A percentile compares a stretch with the other conserved stretches of the same genome.
phyloP scores from a whole-genome alignment of 2,329 filamentous ascomycete genomes.

The Beauveria sp. region DNA sequence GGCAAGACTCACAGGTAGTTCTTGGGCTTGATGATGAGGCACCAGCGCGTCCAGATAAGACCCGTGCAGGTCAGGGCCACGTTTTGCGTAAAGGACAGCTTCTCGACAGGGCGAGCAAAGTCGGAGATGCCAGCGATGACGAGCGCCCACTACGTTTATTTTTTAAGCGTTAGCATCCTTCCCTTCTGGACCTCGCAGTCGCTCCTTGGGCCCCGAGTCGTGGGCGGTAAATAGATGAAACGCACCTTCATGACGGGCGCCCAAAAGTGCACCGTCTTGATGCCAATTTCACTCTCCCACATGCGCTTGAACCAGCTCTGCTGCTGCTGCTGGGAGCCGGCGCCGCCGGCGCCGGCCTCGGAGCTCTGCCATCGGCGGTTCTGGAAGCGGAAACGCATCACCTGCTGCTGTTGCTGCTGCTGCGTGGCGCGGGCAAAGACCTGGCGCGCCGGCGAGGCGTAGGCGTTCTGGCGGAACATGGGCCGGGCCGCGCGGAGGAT shows the following conservation, averaged over 20 bases:
- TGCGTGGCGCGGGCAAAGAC: conserved; percentile 37
- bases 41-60: conserved; percentile 97
- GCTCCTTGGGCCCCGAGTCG: background rate
- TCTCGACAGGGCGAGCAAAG: conserved; percentile 82
- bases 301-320: conserved; percentile 64
- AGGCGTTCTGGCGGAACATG: conserved; percentile 46
- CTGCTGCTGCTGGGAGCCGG: conserved; percentile 23
- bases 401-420: conserved; percentile 28
- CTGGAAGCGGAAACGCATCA: conserved; percentile 35
- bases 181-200: background rate
- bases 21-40: conserved; percentile 88
- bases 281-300: conserved; percentile 72
- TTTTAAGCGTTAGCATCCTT: conserved; percentile 24
- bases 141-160: conserved; percentile 61
- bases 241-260: conserved; percentile 76
- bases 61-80: conserved; percentile 82
- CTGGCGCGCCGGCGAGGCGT: conserved; percentile 45
- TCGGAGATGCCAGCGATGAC: conserved; percentile 90
- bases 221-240: background rate
- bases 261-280: conserved; percentile 99
- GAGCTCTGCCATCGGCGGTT: conserved; percentile 65
- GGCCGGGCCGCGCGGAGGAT: conserved; percentile 49
- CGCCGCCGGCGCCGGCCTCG: conserved; percentile 36
- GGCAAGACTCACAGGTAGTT: conserved; percentile 67
- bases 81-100: conserved; percentile 91